Evolutionary conservation across 2,329 filamentous ascomycete species (phyloP).

Genomic region (Claviceps citrina): DNA sequence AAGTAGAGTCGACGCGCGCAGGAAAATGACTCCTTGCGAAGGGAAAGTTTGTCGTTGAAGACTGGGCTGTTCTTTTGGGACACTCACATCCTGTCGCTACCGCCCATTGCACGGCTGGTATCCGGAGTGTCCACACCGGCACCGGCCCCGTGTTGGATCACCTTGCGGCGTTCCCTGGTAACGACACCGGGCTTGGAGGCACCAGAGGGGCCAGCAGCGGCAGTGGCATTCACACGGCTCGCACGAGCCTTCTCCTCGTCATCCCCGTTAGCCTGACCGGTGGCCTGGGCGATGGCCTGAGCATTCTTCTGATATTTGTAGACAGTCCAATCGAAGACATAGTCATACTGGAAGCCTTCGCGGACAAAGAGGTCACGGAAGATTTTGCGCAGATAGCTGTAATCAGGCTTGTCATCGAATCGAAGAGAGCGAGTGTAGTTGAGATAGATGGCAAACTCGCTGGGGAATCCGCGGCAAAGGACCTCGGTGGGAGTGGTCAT

Average conservation of each 20-base stretch:
- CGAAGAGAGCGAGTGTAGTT: slow-evolving; percentile 98
- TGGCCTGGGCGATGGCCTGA: slow-evolving; percentile 72
- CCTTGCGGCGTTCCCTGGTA: slow-evolving; percentile 68
- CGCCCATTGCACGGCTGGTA: slow-evolving; percentile 59
- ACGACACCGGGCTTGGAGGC: slow-evolving; percentile 57
- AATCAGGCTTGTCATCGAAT: slow-evolving; percentile 99
- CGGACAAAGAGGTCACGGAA: slow-evolving; percentile 98
- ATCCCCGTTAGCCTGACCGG: slow-evolving; percentile 50
- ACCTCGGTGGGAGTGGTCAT: slow-evolving; percentile 99
- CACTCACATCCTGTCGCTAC: slow-evolving; percentile 95
- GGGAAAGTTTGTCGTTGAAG: slow-evolving; percentile 33
- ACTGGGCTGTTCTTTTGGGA: slow-evolving; percentile 30
- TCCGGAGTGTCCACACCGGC: slow-evolving; percentile 51
- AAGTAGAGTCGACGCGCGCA: slow-evolving; percentile 69
- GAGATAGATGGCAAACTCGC: slow-evolving; percentile 98
- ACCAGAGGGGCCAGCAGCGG: slow-evolving; percentile 47
- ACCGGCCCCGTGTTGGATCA: slow-evolving; percentile 52
- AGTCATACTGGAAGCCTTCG: slow-evolving; percentile 99
- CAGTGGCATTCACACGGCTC: slow-evolving; percentile 48
- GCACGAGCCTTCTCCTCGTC: slow-evolving; percentile 63
- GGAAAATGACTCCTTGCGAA: slow-evolving; percentile 75
- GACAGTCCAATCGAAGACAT: slow-evolving; percentile 99
- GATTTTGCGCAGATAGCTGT: slow-evolving; percentile 99
- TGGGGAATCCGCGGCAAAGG: slow-evolving; percentile 95
- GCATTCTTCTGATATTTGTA: slow-evolving; percentile 99